Base-by-base conservation (phyloP, 1,284 basidiomycete genomes). In the Pseudozyma thailandica region DNA sequence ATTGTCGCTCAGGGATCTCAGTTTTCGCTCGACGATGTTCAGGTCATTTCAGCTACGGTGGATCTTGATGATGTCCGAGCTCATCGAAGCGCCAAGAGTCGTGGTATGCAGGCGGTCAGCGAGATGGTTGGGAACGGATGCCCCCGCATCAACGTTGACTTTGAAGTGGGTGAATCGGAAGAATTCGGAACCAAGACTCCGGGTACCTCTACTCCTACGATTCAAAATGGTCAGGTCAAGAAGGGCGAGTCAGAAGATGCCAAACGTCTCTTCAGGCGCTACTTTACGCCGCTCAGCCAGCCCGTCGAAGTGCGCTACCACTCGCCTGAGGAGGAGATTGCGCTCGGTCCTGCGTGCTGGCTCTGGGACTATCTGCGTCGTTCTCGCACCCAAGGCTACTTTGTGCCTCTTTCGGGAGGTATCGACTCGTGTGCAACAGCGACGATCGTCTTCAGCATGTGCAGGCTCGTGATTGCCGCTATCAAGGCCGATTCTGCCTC, bases 311-410 rank as follows among this genome's bases (percentile, higher is more conserved):
- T 93, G 42, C 86, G 85, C 48, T 97, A 92, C 83, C 94, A 98
- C 82, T 87, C 80, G 10, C 93, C 95, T 0, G 94, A 97, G 83
- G 94, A 98, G 83, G 96, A 98, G 85, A 97, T 98, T 68, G 94
- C 95, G 92, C 86, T 97, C 3, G 96, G 95, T 6, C 95, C 95
- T 1, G 96, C 95, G 4, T 98, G 95, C 82, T 99, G 95, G 95
- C 87, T 99, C 8, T 99, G 95, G 96, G 96, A 99, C 84, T 98
- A 98, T 79, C 88, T 99, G 37, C 88, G 95, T 25, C 89, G 95
- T 35, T 98, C 95, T 13, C 87, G 92, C 5, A 93, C 91, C 0
- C 92, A 95, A 77, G 95, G 96, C 1, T 98, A 94, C 85, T 98
- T 98, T 82, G 85, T 98, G 25, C 96, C 96, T 1, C 87, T 99